These are phyloP conservation scores for Mycena alexandri DNA, from an alignment of 768 basidiomycete genomes.

Conservation along the genomic window DNA sequence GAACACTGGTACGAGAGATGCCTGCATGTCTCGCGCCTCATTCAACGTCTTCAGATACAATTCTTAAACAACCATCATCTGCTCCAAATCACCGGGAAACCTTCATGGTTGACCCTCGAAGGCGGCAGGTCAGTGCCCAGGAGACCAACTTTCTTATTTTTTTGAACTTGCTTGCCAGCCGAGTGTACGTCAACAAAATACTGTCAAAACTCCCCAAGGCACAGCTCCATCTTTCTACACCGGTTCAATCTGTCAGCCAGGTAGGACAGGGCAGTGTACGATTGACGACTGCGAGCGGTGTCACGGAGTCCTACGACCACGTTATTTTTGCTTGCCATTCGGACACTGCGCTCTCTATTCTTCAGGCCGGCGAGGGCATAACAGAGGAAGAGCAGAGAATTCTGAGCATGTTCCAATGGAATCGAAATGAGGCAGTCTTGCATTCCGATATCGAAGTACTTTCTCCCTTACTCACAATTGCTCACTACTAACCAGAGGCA, in stretches of 20 bases:
- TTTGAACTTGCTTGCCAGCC: constrained; percentile 50
- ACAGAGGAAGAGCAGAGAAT: constrained; percentile 67
- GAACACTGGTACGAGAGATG: constrained; percentile 61
- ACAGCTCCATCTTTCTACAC: constrained; percentile 71
- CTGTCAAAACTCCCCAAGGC: constrained; percentile 63
- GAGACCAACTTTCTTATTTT: neutral
- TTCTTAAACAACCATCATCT: constrained; percentile 84
- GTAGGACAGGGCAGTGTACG: constrained; percentile 48
- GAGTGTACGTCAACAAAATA: constrained; percentile 75
- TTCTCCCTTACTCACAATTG: neutral
- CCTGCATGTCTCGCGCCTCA: neutral
- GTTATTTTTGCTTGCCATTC: constrained; percentile 84
- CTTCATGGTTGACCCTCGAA: constrained; percentile 78
- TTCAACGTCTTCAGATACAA: constrained; percentile 57
- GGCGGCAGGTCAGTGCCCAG: constrained; percentile 71
- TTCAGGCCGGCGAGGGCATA: constrained; percentile 63
- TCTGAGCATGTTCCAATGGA: constrained; percentile 74
- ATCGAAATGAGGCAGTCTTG: constrained; percentile 73
- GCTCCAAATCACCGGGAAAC: constrained; percentile 77
- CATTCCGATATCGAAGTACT: constrained; percentile 72
- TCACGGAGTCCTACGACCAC: constrained; percentile 68
- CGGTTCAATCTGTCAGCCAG: constrained; percentile 59
- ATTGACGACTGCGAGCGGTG: constrained; percentile 62
- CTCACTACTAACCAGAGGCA: neutral
- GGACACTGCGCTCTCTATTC: constrained; percentile 67